Evolutionary conservation across 129 eudicot genomes (phyloP).

Genomic region (Scalesia atractyloides): DNA sequence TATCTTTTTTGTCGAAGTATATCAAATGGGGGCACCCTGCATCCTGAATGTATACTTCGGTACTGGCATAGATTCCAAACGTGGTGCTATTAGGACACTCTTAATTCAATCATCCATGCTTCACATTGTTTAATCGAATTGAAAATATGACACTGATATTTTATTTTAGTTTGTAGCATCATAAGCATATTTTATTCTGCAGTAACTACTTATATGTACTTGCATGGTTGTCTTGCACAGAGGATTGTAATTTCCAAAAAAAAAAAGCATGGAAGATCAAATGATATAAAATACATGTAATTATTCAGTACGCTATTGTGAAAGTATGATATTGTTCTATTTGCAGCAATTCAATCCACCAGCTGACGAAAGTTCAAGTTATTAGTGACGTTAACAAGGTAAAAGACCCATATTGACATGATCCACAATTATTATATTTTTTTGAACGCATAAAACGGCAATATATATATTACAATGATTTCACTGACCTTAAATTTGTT

Average conservation of each 20-base stretch:
- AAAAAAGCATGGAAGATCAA: background rate
- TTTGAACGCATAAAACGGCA: background rate
- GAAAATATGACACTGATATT: background rate
- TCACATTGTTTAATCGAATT: background rate
- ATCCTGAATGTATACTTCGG: background rate
- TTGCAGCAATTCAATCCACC: conserved; percentile 37
- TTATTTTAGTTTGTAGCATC: conserved; percentile 6
- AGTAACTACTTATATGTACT: conserved; percentile 1
- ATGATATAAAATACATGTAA: background rate
- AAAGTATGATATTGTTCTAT: background rate
- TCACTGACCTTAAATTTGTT: no score
- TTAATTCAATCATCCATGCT: background rate
- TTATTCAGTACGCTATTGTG: background rate
- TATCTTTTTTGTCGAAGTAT: background rate
- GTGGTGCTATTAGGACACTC: conserved; percentile 14
- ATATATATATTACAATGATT: conserved; percentile 6
- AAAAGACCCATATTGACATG: background rate
- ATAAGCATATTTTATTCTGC: background rate
- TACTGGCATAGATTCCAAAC: background rate
- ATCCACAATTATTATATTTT: background rate
- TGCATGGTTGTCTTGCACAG: background rate
- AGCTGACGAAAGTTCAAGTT: conserved; percentile 76
- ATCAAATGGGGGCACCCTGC: background rate
- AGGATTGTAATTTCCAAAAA: background rate
- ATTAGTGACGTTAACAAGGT: conserved; percentile 89